These are phyloP conservation scores for Sphenostylis stenocarpa DNA, from an alignment of 306 rosid species.

Conservation along the genomic window DNA sequence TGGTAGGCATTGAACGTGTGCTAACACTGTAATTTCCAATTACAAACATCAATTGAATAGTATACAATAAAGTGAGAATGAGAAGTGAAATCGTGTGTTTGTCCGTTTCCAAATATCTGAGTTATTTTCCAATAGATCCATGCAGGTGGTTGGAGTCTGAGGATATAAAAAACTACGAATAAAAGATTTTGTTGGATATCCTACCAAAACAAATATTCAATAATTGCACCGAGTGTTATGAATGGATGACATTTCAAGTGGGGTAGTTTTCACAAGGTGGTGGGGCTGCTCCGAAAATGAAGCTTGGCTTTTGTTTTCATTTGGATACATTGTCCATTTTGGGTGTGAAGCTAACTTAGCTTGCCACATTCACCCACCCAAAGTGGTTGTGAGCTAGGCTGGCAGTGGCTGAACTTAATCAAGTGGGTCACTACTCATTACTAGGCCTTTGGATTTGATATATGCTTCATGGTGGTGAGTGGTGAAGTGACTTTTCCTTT, in stretches of 20 bases:
- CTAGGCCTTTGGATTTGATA: slow-evolving; percentile 37
- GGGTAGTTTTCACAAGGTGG: slow-evolving; percentile 52
- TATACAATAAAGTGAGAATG: slow-evolving; percentile 13
- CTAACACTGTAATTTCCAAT: neutral
- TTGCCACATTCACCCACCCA: slow-evolving; percentile 43
- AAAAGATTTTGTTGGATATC: slow-evolving; percentile 36
- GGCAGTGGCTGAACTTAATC: slow-evolving; percentile 50
- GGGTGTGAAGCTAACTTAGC: slow-evolving; percentile 21
- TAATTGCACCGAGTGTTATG: slow-evolving; percentile 56
- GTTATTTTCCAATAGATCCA: slow-evolving; percentile 19
- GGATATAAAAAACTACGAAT: slow-evolving; percentile 34
- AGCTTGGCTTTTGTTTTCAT: slow-evolving; percentile 48
- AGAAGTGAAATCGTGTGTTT: slow-evolving; percentile 26
- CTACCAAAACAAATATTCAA: slow-evolving; percentile 45
- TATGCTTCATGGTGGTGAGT: slow-evolving; percentile 20
- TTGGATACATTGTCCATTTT: slow-evolving; percentile 35
- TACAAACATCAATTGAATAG: neutral
- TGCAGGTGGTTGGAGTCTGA: slow-evolving; percentile 37
- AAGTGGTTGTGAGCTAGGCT: slow-evolving; percentile 60
- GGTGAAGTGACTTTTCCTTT: slow-evolving; percentile 4
- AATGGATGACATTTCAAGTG: slow-evolving; percentile 54
- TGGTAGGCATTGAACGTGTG: neutral
- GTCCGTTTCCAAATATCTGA: slow-evolving; percentile 23
- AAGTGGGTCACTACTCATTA: slow-evolving; percentile 42
- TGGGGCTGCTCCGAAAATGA: slow-evolving; percentile 52